A percentile compares a stretch with the other conserved stretches of the same genome.
Conservation (phyloP, 2,329 filamentous ascomycete species). For the Lecanicillium sp. region DNA sequence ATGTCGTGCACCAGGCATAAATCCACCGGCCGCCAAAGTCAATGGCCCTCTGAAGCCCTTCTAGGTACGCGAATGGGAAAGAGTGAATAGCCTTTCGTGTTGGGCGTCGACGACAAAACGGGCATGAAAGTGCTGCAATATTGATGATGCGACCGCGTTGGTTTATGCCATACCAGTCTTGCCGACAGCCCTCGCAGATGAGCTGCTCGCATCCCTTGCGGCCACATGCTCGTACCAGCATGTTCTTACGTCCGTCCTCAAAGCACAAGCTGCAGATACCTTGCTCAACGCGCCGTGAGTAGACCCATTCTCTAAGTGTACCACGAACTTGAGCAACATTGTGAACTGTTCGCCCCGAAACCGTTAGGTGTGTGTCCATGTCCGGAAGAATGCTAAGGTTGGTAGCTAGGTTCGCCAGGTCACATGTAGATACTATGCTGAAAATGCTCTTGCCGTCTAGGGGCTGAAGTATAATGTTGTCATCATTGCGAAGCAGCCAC, state of each 20-base stretch:
- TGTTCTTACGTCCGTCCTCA: constrained; percentile 22
- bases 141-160: constrained; percentile 35
- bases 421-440: no score
- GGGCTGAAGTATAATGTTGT: constrained; percentile 22
- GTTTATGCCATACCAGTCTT: constrained; percentile 40
- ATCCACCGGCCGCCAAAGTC: constrained; percentile 33
- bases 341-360: constrained; percentile 32
- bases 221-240: constrained; percentile 35
- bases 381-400: constrained; percentile 29
- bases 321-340: constrained; percentile 28
- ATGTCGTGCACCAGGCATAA: constrained; percentile 39
- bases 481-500: constrained; percentile 37
- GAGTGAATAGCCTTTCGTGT: constrained; percentile 25
- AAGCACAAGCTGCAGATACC: constrained; percentile 40
- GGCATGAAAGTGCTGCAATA: constrained; percentile 37
- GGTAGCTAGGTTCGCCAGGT: constrained; percentile 23
- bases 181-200: constrained; percentile 32
- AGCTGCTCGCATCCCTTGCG: constrained; percentile 34
- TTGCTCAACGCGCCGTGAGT: constrained; percentile 27
- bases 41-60: constrained; percentile 29
- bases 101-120: constrained; percentile 40
- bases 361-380: constrained; percentile 16
- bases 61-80: constrained; percentile 29
- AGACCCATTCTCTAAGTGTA: constrained; percentile 28
- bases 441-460: constrained; percentile 34